Conservation (phyloP, 805 yeast species). For the Sugiyamaella floridensis region DNA sequence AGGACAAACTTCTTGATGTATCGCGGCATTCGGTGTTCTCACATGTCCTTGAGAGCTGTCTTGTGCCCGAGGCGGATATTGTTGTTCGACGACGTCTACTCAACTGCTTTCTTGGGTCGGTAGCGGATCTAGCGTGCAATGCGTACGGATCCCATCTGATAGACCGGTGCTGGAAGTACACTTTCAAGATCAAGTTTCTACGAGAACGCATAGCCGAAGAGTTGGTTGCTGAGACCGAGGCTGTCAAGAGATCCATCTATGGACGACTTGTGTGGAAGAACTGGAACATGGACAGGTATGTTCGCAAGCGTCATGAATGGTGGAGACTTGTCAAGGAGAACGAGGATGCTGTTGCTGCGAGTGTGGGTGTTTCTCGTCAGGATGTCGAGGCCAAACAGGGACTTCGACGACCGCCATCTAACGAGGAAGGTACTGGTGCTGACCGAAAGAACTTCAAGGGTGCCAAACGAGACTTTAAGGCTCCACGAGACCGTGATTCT, state of each 20-base stretch:
- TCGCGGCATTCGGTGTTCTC: constrained; percentile 87
- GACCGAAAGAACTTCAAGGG: not conserved
- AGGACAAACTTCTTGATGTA: constrained; percentile 61
- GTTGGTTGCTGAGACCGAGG: constrained; percentile 48
- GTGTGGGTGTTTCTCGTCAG: not conserved
- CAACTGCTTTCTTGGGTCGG: constrained; percentile 51
- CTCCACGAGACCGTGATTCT: not conserved
- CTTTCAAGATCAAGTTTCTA: constrained; percentile 68
- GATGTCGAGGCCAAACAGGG: constrained; percentile 2
- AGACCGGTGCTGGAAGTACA: constrained; percentile 76
- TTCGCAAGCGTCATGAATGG: constrained; percentile 78
- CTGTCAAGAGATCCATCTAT: constrained; percentile 76
- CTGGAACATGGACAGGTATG: constrained; percentile 80
- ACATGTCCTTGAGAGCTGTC: constrained; percentile 70
- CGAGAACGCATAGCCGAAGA: constrained; percentile 80
- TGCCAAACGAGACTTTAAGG: not conserved
- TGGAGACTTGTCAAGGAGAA: constrained; percentile 37
- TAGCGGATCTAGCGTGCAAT: constrained; percentile 62
- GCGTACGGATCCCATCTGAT: constrained; percentile 89
- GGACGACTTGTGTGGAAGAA: constrained; percentile 94
- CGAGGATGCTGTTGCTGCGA: constrained; percentile 21
- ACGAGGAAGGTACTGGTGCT: no score
- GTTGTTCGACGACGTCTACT: constrained; percentile 61
- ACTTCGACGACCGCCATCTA: no score
- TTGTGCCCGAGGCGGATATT: constrained; percentile 40